Conservation (phyloP, 2,329 filamentous ascomycete species). For the Colletotrichum sp. region DNA sequence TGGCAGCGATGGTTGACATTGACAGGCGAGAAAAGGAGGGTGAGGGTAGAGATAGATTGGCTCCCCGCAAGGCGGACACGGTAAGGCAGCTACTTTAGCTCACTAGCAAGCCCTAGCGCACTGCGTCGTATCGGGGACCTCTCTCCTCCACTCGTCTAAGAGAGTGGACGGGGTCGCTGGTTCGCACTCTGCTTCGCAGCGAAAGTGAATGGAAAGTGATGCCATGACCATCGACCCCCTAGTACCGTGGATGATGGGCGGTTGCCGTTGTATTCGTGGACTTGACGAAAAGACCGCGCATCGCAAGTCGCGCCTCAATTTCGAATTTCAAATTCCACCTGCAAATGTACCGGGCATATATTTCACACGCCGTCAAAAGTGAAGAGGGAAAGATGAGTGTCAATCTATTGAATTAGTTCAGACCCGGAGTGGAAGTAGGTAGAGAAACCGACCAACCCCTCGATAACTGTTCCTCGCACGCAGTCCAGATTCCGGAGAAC, state of each 20-base stretch:
- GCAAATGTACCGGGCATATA: neutral
- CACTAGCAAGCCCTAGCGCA: neutral
- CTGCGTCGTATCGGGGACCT: neutral
- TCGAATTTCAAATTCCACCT: neutral
- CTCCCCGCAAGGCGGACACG: neutral
- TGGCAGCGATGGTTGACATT: neutral
- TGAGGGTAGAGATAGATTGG: neutral
- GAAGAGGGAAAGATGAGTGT: neutral
- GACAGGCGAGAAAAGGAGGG: neutral
- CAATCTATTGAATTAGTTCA: neutral
- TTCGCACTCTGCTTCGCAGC: neutral
- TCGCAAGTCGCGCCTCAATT: neutral
- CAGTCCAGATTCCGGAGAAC: neutral
- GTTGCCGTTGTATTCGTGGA: neutral
- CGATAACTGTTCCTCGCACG: neutral
- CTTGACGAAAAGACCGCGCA: neutral
- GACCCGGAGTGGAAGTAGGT: neutral
- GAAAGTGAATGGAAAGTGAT: neutral
- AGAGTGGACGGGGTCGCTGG: neutral
- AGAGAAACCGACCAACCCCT: neutral
- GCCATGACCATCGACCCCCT: neutral
- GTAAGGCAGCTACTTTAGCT: neutral
- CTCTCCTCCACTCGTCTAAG: neutral
- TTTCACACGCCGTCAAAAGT: neutral
- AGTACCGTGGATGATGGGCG: neutral